Evolutionary conservation across 169 alveolate genomes (phyloP), one percentile per base, ranked within the genome.

Genomic region (Plasmodium malariae): DNA sequence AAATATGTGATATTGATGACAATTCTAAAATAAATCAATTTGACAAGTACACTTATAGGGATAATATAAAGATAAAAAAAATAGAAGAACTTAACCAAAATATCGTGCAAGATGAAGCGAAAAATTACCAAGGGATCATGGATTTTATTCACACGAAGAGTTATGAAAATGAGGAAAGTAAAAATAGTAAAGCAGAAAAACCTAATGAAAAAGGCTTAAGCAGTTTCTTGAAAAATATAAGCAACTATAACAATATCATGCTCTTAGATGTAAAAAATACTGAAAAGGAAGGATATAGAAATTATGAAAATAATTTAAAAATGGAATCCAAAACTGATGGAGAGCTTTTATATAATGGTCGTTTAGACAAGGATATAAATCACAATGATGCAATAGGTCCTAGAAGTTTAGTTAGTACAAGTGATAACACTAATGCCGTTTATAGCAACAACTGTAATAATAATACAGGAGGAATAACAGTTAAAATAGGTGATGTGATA

Each of bases 241-340:
- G 24, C 14, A 73, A 3, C 14, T 17, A 57, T 14, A 71, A 21
- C 19, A 71, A 26, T 57, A 21, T 45, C 55, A 17, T 73, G 36
- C 28, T 17, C 21, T 73, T 62, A 14, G 48, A 57, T 32, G 24
- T 73, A 7, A 55, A 54, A 28, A 73, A 43, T 45, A 45, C 34
- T 19, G 87, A 36, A 21, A 26, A 73, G n/a, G 87, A 24, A 2
- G 55, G 34, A 9, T 55, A 73, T 57, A 36, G 4, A 12, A 73
- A 73, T 55, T 73, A 34, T 62, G 87, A 73, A 63, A 57, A 73
- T 36, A n/a, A 17, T 45, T 6, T 36, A 17, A 48, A 57, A 28
- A 63, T 55, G 19, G 26, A 34, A 14, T 73, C 72, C n/a, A 55
- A 57, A 12, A 73, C 19, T 73, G 32, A 60, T 14, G 26, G 57